Base-by-base conservation (phyloP, 78 protist species). In the Monosiga brevicollis region DNA sequence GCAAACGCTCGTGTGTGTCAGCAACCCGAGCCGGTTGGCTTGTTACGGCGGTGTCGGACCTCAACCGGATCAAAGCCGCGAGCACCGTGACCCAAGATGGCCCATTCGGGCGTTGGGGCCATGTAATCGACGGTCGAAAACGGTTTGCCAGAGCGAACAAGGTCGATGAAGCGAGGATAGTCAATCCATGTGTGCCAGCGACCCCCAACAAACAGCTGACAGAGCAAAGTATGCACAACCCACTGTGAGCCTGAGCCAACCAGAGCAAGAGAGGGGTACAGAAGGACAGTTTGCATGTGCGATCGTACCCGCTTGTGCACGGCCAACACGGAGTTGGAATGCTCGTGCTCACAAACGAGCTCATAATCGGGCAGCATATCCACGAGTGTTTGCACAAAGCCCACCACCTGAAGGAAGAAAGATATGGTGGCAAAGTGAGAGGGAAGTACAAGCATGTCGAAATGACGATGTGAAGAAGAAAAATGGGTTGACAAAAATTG, bases 341-440 rank as follows among this genome's bases (percentile, higher is more conserved):
- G 97, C 70, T 83, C 95, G 91, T 95, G 96, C 71, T 89, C 98
- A n/a, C n/a, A n/a, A n/a, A n/a, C n/a, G n/a, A n/a, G n/a, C n/a
- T n/a, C n/a, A n/a, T n/a, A n/a, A n/a, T n/a, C n/a, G n/a, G n/a
- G n/a, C n/a, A n/a, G n/a, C n/a, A n/a, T n/a, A n/a, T n/a, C n/a
- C n/a, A n/a, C n/a, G n/a, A n/a, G n/a, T n/a, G n/a, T n/a, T n/a
- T n/a, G n/a, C n/a, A n/a, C n/a, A n/a, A n/a, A n/a, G 22, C 84
- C 85, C 20, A 93, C 91, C 29, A 95, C 24, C n/a, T 85, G 74
- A 15, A 86, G 37, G 43, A 90, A 84, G 35, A 38, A 1, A 34
- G 73, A 34, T n/a, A n/a, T n/a, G n/a, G n/a, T n/a, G n/a, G n/a
- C n/a, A n/a, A n/a, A n/a, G n/a, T n/a, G n/a, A n/a, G n/a, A n/a